These are phyloP conservation scores for Cenchrus americanus DNA, from an alignment of 176 grass and related monocot genomes.

Conservation along the genomic window DNA sequence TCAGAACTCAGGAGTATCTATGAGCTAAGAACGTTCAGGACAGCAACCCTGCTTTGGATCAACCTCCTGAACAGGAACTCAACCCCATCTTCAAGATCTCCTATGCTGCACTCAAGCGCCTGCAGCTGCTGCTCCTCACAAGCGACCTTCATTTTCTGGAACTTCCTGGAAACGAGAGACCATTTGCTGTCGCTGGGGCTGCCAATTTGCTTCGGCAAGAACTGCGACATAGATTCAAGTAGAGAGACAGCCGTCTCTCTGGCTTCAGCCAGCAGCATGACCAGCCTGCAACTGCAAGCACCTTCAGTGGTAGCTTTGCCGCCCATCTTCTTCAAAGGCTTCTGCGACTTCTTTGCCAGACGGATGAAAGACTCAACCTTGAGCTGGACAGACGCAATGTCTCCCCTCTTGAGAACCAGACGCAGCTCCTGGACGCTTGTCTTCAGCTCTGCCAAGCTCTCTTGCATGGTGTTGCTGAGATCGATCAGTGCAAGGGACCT, in stretches of 20 bases:
- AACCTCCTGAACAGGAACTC: slow-evolving; percentile 45
- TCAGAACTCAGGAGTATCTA: not conserved
- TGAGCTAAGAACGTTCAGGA: no score
- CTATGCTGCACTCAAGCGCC: slow-evolving; percentile 45
- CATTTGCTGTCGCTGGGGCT: slow-evolving; percentile 36
- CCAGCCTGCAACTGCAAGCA: slow-evolving; percentile 12
- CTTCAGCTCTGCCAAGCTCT: slow-evolving; percentile 41
- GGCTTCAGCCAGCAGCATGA: slow-evolving; percentile 38
- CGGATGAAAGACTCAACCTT: slow-evolving; percentile 35
- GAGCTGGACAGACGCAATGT: slow-evolving; percentile 2
- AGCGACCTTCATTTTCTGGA: slow-evolving; percentile 41
- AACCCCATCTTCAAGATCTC: slow-evolving; percentile 31
- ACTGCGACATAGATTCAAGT: slow-evolving; percentile 19
- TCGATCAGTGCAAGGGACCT: slow-evolving; percentile 51
- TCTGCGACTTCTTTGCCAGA: slow-evolving; percentile 34
- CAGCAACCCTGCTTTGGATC: slow-evolving; percentile 10
- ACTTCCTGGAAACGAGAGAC: slow-evolving; percentile 50
- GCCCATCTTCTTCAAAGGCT: slow-evolving; percentile 45
- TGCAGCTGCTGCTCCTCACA: slow-evolving; percentile 52
- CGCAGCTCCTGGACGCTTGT: slow-evolving; percentile 31
- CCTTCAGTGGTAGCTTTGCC: slow-evolving; percentile 6
- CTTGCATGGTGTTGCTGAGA: slow-evolving; percentile 35
- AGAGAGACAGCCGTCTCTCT: slow-evolving; percentile 36
- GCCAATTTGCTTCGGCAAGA: slow-evolving; percentile 39
- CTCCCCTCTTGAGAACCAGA: slow-evolving; percentile 42